Percentiles rank a stretch among this genome's conserved stretches.
These are phyloP conservation scores for Carex sylvatica DNA, from an alignment of 202 grass and related monocot genomes.

Conservation along the genomic window DNA sequence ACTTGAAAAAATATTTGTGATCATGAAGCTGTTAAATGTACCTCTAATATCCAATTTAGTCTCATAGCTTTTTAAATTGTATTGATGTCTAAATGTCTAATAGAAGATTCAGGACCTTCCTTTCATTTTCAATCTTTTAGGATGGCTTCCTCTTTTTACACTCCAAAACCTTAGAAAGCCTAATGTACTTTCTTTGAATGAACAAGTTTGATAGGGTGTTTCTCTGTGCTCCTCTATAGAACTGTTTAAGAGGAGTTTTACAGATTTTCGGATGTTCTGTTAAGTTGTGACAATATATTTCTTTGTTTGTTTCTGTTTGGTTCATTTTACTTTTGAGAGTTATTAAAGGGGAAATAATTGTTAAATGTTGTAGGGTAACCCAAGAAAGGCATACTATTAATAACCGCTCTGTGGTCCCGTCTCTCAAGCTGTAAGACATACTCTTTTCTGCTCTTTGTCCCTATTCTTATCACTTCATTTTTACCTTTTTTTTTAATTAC, in stretches of 20 bases:
- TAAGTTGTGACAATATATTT: not conserved
- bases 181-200: not conserved
- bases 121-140: not conserved
- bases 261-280: not conserved
- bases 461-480: not conserved
- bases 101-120: not conserved
- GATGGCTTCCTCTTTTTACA: not conserved
- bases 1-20: not conserved
- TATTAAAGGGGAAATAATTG: not conserved
- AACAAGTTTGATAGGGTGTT: not conserved
- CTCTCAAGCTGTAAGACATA: conserved; percentile 1
- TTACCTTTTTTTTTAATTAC: not conserved
- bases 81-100: not conserved
- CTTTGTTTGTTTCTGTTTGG: conserved; percentile 3
- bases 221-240: not conserved
- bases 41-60: not conserved
- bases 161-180: not conserved
- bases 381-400: conserved; percentile 86
- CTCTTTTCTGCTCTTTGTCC: not conserved
- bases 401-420: not conserved
- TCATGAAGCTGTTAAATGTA: not conserved
- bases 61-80: not conserved
- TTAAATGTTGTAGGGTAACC: conserved; percentile 67
- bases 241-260: not conserved
- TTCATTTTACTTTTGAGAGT: not conserved